Percentiles rank a stretch among this genome's conserved stretches.
Conservation (phyloP, 306 rosid species). For the Vigna angularis region DNA sequence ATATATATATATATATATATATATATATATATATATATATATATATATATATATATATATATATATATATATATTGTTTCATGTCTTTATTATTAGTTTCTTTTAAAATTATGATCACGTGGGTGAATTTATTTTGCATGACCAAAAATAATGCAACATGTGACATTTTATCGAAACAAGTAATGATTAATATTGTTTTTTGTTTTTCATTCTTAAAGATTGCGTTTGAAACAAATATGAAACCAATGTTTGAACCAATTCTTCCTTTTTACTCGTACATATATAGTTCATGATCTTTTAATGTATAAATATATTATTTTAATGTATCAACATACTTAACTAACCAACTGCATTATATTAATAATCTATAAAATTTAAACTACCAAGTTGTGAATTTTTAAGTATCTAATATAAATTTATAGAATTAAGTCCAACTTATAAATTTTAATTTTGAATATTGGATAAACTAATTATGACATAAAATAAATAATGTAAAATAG, state of each 20-base stretch:
- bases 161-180: neutral
- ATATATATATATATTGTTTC: neutral
- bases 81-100: neutral
- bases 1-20: no score
- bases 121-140: neutral
- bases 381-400: no score
- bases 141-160: neutral
- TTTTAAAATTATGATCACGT: neutral
- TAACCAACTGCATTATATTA: no score
- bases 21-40: no score
- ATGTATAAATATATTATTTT: neutral
- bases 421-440: no score
- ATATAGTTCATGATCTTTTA: neutral
- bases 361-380: no score
- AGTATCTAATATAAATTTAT: no score
- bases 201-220: neutral
- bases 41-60: no score
- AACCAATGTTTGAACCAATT: conserved; percentile 1
- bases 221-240: neutral
- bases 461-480: no score
- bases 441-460: no score
- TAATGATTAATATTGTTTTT: neutral
- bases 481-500: no score
- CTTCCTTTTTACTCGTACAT: neutral
- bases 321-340: no score